Base-by-base conservation (phyloP, 2,329 filamentous ascomycete genomes). In the Apiospora marii region DNA sequence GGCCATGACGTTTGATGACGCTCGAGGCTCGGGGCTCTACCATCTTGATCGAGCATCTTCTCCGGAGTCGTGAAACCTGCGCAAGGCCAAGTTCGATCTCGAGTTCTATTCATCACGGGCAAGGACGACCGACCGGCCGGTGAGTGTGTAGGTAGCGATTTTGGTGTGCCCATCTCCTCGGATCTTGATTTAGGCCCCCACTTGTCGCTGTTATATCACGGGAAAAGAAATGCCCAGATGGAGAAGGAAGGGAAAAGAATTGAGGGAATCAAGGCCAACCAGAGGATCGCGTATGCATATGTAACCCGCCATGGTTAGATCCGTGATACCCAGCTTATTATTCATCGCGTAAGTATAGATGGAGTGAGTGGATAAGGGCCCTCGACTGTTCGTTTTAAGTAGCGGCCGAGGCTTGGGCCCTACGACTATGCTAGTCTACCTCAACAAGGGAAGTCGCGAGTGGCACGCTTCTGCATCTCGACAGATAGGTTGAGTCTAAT, bases 241-340 rank as follows among this genome's bases (percentile, higher is more conserved):
- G 27, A 34, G 24, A 19, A 7, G 14, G 46, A 13, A 58, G 7
- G 24, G 27, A 2, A n/a, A 48, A 22, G 43, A 14, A 53, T 10
- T 10, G 8, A 58, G n/a, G 12, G 30, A 48, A 68, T 24, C 8
- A 49, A 64, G 43, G 72, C 74, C 72, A 72, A 71, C 78, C 77
- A 76, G 76, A 41, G 58, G 41, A n/a, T 79, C 77, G 76, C 72
- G 73, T 75, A 75, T 75, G 75, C 76, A 76, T 75, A 77, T 78
- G 76, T 77, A 76, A 79, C 77, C 77, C 76, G 69, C 76, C 78
- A 79, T 78, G 75, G 79, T 73, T 76, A 80, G 76, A 79, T 78
- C 77, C 75, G 77, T 78, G 74, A 73, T 76, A 77, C 74, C 75
- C 72, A 72, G 27, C 49, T 58, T 48, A 58, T 68, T 51, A 64